Conservation (phyloP, 2,329 filamentous ascomycete species). For the Botrytis paeoniae region DNA sequence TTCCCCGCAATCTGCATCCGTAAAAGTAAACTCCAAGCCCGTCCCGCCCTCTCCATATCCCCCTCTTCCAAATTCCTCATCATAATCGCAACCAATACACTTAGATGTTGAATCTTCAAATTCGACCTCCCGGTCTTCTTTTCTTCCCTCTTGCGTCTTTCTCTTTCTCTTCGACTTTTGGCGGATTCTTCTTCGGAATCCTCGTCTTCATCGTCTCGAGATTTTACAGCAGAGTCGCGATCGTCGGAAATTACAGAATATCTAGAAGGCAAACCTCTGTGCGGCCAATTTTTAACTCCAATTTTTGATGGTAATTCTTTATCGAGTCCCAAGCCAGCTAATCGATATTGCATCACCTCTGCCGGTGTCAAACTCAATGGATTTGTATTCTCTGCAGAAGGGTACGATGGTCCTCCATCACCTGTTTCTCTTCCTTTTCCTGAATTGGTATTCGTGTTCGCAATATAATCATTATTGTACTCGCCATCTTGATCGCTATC, state of each 20-base stretch:
- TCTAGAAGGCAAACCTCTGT: constrained; percentile 42
- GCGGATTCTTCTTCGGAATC: constrained; percentile 22
- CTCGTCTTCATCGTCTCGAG: constrained; percentile 1
- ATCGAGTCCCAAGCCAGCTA: constrained; percentile 51
- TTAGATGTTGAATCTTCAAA: constrained; percentile 55
- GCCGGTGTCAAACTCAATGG: constrained; percentile 53
- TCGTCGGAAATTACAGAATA: not conserved
- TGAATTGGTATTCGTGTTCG: not conserved
- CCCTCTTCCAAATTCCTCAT: constrained; percentile 69
- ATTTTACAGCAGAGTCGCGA: not conserved
- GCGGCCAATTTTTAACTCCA: constrained; percentile 48
- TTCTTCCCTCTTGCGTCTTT: constrained; percentile 18
- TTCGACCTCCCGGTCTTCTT: constrained; percentile 22
- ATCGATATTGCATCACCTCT: constrained; percentile 51
- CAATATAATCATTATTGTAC: constrained; percentile 1
- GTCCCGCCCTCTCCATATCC: constrained; percentile 68
- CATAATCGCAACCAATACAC: constrained; percentile 65
- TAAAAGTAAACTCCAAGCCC: constrained; percentile 72
- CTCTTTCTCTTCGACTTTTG: constrained; percentile 22
- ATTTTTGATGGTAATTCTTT: constrained; percentile 42
- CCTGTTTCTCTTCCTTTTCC: not conserved
- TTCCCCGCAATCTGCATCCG: constrained; percentile 55
- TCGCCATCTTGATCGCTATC: not conserved
- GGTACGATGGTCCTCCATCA: not conserved
- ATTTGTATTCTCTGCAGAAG: constrained; percentile 42